Percentiles rank a stretch among this genome's conserved stretches.
Conservation (phyloP, 2,329 filamentous ascomycete genomes). For the Hawksworthiomyces lignivorus region DNA sequence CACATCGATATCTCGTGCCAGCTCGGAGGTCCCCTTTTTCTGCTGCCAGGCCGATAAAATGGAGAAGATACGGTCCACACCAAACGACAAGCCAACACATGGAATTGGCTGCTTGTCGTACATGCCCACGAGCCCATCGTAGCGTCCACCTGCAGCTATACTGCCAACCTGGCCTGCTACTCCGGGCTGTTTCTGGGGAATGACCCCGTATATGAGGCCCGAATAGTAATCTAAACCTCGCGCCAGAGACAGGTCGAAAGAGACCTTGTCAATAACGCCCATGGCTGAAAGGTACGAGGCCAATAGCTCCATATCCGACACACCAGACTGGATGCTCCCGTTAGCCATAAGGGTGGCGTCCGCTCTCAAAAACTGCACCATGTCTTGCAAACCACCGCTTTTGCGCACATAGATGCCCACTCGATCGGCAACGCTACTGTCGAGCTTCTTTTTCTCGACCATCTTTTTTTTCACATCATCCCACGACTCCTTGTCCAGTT, state of each 20-base stretch:
- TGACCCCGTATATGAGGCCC: slow-evolving; percentile 81
- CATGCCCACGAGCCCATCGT: slow-evolving; percentile 91
- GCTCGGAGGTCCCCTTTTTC: slow-evolving; percentile 18
- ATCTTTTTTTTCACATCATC: slow-evolving; percentile 85
- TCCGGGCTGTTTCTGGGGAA: slow-evolving; percentile 1
- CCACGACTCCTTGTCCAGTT: slow-evolving; percentile 89
- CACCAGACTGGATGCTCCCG: slow-evolving; percentile 65
- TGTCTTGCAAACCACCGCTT: slow-evolving; percentile 37
- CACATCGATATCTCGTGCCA: slow-evolving; percentile 69
- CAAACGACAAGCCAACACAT: slow-evolving; percentile 88
- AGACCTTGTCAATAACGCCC: slow-evolving; percentile 62
- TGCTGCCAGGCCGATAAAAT: slow-evolving; percentile 71
- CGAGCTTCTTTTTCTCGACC: slow-evolving; percentile 83
- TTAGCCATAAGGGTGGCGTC: slow-evolving; percentile 64
- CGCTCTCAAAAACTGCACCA: slow-evolving; percentile 61
- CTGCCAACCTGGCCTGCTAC: slow-evolving; percentile 58
- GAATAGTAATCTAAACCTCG: slow-evolving; percentile 57
- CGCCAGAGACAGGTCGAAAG: slow-evolving; percentile 85
- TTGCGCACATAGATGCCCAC: slow-evolving; percentile 69
- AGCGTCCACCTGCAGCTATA: slow-evolving; percentile 82
- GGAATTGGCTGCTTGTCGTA: slow-evolving; percentile 82
- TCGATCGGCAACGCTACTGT: slow-evolving; percentile 68
- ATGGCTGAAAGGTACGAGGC: slow-evolving; percentile 78
- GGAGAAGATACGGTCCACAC: slow-evolving; percentile 90
- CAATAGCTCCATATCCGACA: slow-evolving; percentile 72